phyloP scores from a whole-genome alignment of 345 rosid genomes.

The Erodium maritimum region DNA sequence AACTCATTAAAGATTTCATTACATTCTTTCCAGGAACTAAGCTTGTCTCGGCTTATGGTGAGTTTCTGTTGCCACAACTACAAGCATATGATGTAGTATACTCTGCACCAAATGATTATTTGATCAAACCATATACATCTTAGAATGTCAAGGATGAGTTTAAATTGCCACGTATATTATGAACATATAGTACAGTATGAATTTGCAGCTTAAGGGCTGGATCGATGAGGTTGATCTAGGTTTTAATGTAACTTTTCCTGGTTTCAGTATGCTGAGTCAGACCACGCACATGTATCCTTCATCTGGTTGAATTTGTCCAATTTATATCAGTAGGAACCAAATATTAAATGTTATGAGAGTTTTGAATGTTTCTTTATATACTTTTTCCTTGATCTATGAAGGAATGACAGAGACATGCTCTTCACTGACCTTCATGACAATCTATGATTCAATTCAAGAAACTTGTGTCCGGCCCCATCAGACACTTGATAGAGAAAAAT shows the following conservation, averaged over 20 bases:
- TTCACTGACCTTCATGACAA: constrained; percentile 60
- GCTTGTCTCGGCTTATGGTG: constrained; percentile 72
- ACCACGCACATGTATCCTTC: background rate
- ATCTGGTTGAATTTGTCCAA: background rate
- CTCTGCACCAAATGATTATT: background rate
- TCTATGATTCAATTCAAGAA: constrained; percentile 31
- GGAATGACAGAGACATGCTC: constrained; percentile 92
- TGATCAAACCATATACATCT: background rate
- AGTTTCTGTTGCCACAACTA: constrained; percentile 6
- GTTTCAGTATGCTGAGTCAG: background rate
- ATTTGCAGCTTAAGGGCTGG: background rate
- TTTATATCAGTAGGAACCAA: background rate
- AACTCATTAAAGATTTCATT: constrained; percentile 35
- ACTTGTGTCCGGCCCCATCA: constrained; percentile 11
- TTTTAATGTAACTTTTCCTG: too few species aligned
- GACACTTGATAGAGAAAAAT: constrained; percentile 7
- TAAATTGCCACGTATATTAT: background rate
- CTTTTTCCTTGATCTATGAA: constrained; percentile 11
- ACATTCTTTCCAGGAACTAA: constrained; percentile 50
- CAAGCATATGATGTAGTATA: background rate
- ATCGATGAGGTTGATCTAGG: too few species aligned
- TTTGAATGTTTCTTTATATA: constrained; percentile 3
- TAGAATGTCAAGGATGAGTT: background rate
- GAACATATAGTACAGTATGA: background rate
- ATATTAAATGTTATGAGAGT: background rate